Conservation (phyloP, 371 early-diverging fungal genomes). For the Smittium mucronatum region DNA sequence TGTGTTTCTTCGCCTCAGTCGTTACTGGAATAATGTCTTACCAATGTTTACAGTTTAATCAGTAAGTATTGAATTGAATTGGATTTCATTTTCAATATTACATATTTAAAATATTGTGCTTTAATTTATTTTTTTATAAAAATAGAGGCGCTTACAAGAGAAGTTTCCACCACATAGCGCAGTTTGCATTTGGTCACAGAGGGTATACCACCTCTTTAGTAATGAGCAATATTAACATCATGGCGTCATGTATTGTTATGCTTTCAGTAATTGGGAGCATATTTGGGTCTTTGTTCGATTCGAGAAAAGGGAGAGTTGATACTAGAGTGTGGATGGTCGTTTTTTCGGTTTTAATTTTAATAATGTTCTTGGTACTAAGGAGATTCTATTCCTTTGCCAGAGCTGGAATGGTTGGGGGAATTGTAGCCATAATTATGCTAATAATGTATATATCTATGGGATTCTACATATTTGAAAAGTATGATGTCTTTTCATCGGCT, state of each 20-base stretch:
- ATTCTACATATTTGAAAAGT: neutral
- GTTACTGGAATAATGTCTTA: constrained; percentile 8
- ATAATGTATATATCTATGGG: neutral
- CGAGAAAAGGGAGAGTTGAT: neutral
- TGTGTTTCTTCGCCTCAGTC: neutral
- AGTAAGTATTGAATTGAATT: neutral
- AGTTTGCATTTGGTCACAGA: constrained; percentile 5
- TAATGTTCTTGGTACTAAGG: constrained; percentile 1
- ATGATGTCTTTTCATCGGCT: neutral
- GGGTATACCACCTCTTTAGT: constrained; percentile 4
- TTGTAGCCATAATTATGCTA: constrained; percentile 3
- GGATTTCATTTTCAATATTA: neutral
- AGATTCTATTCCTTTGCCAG: constrained; percentile 3
- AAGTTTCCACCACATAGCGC: constrained; percentile 9
- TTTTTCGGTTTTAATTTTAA: constrained; percentile 5
- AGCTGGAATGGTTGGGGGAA: constrained; percentile 3
- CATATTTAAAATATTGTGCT: neutral
- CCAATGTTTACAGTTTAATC: constrained; percentile 10
- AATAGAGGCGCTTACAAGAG: constrained; percentile 3
- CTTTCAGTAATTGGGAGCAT: constrained; percentile 6
- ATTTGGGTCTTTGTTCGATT: neutral
- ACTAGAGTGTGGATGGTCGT: constrained; percentile 6
- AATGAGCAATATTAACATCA: constrained; percentile 7
- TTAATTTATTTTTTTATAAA: neutral
- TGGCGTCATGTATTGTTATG: constrained; percentile 5